Evolutionary conservation across 2,329 filamentous ascomycete genomes (phyloP), one percentile per base, ranked within the genome.

Genomic region (Graphilbum fragrans): DNA sequence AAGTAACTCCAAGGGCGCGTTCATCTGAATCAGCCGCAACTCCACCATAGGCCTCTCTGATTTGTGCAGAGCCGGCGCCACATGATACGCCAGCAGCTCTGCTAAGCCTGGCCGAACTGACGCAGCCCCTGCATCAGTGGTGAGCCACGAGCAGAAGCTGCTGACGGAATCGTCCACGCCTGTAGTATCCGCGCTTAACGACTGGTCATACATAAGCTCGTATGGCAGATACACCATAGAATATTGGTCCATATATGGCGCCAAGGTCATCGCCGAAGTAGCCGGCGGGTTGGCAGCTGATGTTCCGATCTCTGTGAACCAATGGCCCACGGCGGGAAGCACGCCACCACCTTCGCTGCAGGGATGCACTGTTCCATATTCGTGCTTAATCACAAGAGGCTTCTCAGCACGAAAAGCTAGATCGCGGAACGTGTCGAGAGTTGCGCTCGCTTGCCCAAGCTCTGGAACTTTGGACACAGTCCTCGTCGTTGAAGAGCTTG

Each of bases 1-100:
- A 37, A 93, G 74, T 27, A 90, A 66, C 31, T 64, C 64, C 0
- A 94, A 60, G 0, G 79, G 74, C 1, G 76, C 77, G 21, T 73
- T 54, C 36, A 83, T 66, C 38, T 70, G 70, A 22, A 68, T 53
- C 77, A 85, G 23, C 19, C n/a, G 2, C 21, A 18, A 17, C 12
- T 8, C n/a, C 32, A 8, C 9, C 17, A 34, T 6, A n/a, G n/a
- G n/a, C n/a, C n/a, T n/a, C n/a, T n/a, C n/a, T n/a, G n/a, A n/a
- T n/a, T n/a, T n/a, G n/a, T n/a, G n/a, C n/a, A n/a, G n/a, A n/a
- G n/a, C n/a, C 11, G 17, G 32, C 35, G 4, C 4, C 19, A 41
- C 27, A 12, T 43, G 39, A 29, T 46, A 37, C 2, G 31, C 14
- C 12, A 51, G 32, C 0, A 50, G 44, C 14, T 42, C 33, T 9